Evolutionary conservation across 495 filamentous ascomycete genomes (phyloP), one percentile per base, ranked within the genome.

Genomic region (Talaromyces adpressus): DNA sequence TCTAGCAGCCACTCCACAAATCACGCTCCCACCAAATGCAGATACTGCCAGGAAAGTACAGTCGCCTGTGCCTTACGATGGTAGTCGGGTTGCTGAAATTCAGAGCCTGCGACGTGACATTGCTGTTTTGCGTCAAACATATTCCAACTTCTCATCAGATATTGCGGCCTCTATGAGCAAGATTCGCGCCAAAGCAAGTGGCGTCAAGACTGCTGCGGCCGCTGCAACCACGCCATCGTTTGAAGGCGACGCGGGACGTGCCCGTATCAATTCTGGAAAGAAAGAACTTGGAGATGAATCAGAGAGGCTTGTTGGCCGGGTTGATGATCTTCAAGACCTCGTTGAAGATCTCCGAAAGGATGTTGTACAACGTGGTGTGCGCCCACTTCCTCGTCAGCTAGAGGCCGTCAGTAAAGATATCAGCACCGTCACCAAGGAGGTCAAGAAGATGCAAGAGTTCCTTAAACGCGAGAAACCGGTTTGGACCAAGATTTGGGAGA

Each of bases 401-500:
- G 93, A 97, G 72, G 79, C 73, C 51, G 92, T 97, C 18, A 85
- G 89, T 62, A 93, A 93, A 68, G 93, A 97, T 66, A 91, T 98
- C 63, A 86, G 88, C 63, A 71, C 79, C 62, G 87, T 91, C 12
- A 90, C 87, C 58, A 83, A 90, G 64, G 92, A 97, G 68, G 87
- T 99, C 49, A 96, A 92, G 85, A 93, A 91, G 79, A 90, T 98
- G 87, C 87, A 94, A 66, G 92, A 96, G 45, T 97, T 89, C 79
- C 82, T 98, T 72, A 88, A 87, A 67, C 82, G 82, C 25, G 94
- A 99, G 82, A 96, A 95, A 75, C 94, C 94, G 0, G 77, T 96
- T 53, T 99, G 94, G 91, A 95, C 90, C 25, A 96, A 96, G 82
- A 94, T 98, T 64, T 98, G 95, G 94, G 92, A 97, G 82, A 90